Percentiles rank a stretch among this genome's conserved stretches.
Evolutionary conservation across 768 basidiomycete species (phyloP).

Genomic region (Naganishia vaughanmartiniae): DNA sequence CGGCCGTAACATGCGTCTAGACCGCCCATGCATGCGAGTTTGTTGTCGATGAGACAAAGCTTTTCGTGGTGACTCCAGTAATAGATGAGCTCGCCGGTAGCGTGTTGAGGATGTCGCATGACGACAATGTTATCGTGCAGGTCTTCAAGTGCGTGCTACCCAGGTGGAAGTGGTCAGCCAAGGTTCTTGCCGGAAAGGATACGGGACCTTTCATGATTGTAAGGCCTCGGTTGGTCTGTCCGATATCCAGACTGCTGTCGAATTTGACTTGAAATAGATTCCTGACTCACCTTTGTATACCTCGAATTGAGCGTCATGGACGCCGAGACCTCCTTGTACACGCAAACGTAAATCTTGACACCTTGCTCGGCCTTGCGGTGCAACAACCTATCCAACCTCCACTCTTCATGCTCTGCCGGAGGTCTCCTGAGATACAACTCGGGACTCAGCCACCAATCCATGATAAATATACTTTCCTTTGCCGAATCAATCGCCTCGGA

Average conservation of each 20-base stretch:
- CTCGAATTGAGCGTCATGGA: slow-evolving; percentile 85
- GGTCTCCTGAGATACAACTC: slow-evolving; percentile 93
- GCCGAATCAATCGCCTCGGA: slow-evolving; percentile 71
- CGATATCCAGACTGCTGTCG: too few relatives aligned
- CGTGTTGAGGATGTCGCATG: slow-evolving; percentile 53
- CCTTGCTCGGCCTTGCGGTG: slow-evolving; percentile 86
- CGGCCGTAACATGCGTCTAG: slow-evolving; percentile 95
- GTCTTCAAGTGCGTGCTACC: slow-evolving; percentile 71
- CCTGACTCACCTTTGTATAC: slow-evolving; percentile 53
- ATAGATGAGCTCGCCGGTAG: slow-evolving; percentile 26
- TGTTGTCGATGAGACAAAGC: slow-evolving; percentile 50
- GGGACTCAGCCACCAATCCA: slow-evolving; percentile 84
- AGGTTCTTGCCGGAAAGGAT: neutral
- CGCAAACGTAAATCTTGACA: slow-evolving; percentile 74
- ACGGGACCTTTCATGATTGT: too few relatives aligned
- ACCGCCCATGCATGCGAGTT: slow-evolving; percentile 67
- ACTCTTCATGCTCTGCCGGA: slow-evolving; percentile 76
- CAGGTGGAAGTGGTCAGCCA: slow-evolving; percentile 13
- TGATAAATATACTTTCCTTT: slow-evolving; percentile 79
- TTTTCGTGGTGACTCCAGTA: slow-evolving; percentile 47
- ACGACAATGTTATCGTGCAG: slow-evolving; percentile 84
- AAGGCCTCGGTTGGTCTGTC: too few relatives aligned
- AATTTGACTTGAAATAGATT: neutral
- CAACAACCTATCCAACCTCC: slow-evolving; percentile 80
- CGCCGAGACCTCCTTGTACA: slow-evolving; percentile 90